These are phyloP conservation scores for Plenodomus tracheiphilus DNA, from an alignment of 2,329 filamentous ascomycete species.

Conservation along the genomic window DNA sequence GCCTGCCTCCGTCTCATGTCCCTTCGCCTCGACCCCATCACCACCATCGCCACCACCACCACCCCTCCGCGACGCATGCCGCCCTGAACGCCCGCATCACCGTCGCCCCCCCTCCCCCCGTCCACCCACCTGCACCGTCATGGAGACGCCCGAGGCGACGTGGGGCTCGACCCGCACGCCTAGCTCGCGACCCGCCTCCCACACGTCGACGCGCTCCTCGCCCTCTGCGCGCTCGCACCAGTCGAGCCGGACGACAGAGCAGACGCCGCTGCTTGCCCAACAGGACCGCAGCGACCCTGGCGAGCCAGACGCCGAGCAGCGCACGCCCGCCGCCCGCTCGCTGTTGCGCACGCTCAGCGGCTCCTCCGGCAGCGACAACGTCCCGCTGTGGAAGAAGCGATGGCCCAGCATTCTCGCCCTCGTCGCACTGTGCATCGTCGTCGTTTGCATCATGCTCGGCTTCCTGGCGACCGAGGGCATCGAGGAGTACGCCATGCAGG, in stretches of 20 bases:
- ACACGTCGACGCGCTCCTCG: conserved; percentile 40
- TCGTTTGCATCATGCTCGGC: conserved; percentile 75
- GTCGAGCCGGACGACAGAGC: conserved; percentile 37
- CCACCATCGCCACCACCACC: conserved; percentile 5
- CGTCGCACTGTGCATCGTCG: conserved; percentile 62
- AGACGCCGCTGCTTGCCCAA: conserved; percentile 45
- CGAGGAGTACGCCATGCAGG: conserved; percentile 83
- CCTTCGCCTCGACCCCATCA: conserved; percentile 1
- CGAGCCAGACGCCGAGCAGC: conserved; percentile 21
- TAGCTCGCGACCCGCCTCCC: conserved; percentile 44
- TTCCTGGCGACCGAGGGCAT: conserved; percentile 81
- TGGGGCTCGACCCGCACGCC: conserved; percentile 43
- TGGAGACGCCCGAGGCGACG: conserved; percentile 41
- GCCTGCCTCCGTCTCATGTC: conserved; percentile 1
- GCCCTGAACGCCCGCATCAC: conserved; percentile 1
- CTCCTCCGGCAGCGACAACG: conserved; percentile 28
- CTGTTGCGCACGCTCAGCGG: conserved; percentile 41
- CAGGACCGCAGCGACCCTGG: conserved; percentile 29
- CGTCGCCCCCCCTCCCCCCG: conserved; percentile 2
- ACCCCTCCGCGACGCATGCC: conserved; percentile 12
- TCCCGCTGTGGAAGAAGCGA: conserved; percentile 50
- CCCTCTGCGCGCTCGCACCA: conserved; percentile 36
- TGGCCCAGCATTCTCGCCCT: conserved; percentile 84
- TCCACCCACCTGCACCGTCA: conserved; percentile 15
- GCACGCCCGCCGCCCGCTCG: conserved; percentile 41